Base-by-base conservation (phyloP, 1,139 yeast genomes). In the Scheffersomyces insectosa region DNA sequence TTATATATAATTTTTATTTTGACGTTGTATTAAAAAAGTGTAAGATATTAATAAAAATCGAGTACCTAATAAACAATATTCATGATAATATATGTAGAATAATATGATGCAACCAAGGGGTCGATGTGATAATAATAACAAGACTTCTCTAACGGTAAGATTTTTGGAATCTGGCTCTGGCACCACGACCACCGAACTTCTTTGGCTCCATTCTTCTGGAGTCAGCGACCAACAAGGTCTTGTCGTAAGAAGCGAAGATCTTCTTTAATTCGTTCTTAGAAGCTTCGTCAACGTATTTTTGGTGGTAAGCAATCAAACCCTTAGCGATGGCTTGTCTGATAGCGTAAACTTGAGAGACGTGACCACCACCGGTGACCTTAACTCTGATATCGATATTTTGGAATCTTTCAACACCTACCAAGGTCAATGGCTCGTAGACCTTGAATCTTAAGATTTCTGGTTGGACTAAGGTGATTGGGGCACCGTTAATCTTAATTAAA, bases 121-220 rank as follows among this genome's bases (percentile, higher is more conserved):
- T 20, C 43, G 45, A 47, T 46, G 46, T 47, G 44, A 40, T 38
- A 43, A 44, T 45, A 45, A 47, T 45, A 45, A 43, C 42, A 45
- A 38, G 45, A 42, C 47, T 44, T 45, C 49, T 55, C 83, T 91
- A 93, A 90, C 99, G 99, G 95, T 93, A 93, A 78, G 99, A 93
- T 80, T 93, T 93, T 85, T 93, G 99, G 97, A 88, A 93, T 84
- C 98, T 91, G 75, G 99, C 95, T 83, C 99, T 93, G 82, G 99
- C 99, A 89, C 99, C 99, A 80, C 95, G 96, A 85, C 99, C 99
- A 85, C 99, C 99, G 83, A 91, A 93, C 85, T 93, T 93, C 97
- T 93, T 93, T 86, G 99, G 99, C 84, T 93, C 99, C 86, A 91
- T 86, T 86, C 96, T 93, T 88, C 99, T 90, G 69, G 98, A 83